Base-by-base conservation (phyloP, 1,284 basidiomycete species). In the Ganoderma lucidum region DNA sequence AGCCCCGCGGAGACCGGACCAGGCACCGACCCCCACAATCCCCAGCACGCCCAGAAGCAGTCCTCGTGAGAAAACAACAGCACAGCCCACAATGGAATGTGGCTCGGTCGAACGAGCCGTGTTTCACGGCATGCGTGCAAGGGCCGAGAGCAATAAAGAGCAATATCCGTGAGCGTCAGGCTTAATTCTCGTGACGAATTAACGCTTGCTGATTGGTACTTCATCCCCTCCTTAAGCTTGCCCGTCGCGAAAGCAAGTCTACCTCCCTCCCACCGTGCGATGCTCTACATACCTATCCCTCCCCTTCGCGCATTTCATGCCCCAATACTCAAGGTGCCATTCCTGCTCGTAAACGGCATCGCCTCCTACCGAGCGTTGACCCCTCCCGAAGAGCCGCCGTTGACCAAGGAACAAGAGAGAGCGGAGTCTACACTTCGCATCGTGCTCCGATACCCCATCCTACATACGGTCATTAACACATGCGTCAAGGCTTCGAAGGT, bases 311-410 rank as follows among this genome's bases (percentile, higher is more conserved):
- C 23, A 6, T 39, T 61, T 23, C 59, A 61, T 28, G 39, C 59
- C 12, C 59, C 59, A 23, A 41, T 61, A 14, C 59, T 61, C 39
- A 61, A 61, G 39, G 37, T 61, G 39, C 37, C 59, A 12, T 41
- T 61, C 23, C 59, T 61, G 39, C n/a, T 61, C 39, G 59, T n/a
- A 1, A 61, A 61, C n/a, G 59, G 37, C 59, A 44, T 61, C n/a
- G 37, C 37, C 23, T 23, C 59, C 59, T 61, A 42, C n/a, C 15
- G 39, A 15, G 59, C 59, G 19, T 61, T 61, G 23, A 39, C 59
- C 39, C 59, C 59, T 42, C 39, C 37, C 28, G 53, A 56, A 56
- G 53, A 42, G 59, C n/a, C 59, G 14, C 39, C 59, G 39, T 4
- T n/a, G 35, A 8, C 10, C 35, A 39, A n/a, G 39, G 59, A 39